These are phyloP conservation scores for Nadsonia starkeyi-henricii DNA, from an alignment of 1,139 yeast species.

Conservation along the genomic window DNA sequence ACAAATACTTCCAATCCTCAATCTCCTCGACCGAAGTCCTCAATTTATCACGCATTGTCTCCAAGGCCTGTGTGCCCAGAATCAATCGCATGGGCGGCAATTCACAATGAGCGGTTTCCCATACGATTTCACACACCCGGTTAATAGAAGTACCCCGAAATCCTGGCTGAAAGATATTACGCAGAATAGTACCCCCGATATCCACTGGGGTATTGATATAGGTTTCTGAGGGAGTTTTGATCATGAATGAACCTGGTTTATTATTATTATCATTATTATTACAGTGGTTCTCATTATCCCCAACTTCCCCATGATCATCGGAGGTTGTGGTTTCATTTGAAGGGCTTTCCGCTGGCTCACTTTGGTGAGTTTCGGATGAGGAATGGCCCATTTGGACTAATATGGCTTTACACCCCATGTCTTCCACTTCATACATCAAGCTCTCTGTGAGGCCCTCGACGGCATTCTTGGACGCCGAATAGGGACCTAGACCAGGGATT, in stretches of 20 bases:
- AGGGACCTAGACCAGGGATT: neutral
- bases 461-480: neutral
- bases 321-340: too few species aligned
- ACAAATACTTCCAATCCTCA: slow-evolving; percentile 27
- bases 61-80: slow-evolving; percentile 18
- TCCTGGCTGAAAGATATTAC: neutral
- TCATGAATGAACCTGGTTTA: neutral
- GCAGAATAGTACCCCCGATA: neutral
- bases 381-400: neutral
- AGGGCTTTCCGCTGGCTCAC: too few species aligned
- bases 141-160: slow-evolving; percentile 4
- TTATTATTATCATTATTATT: neutral
- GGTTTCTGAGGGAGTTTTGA: neutral
- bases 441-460: neutral
- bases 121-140: slow-evolving; percentile 8
- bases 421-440: neutral
- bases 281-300: neutral
- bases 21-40: slow-evolving; percentile 23
- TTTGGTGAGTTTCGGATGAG: neutral
- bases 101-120: slow-evolving; percentile 18
- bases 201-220: neutral
- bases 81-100: slow-evolving; percentile 21
- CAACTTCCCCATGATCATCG: too few species aligned
- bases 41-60: slow-evolving; percentile 19
- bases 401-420: neutral